Evolutionary conservation across 2,329 filamentous ascomycete species (phyloP), one percentile per base, ranked within the genome.

Genomic region (Ceratocystiopsis minuta): DNA sequence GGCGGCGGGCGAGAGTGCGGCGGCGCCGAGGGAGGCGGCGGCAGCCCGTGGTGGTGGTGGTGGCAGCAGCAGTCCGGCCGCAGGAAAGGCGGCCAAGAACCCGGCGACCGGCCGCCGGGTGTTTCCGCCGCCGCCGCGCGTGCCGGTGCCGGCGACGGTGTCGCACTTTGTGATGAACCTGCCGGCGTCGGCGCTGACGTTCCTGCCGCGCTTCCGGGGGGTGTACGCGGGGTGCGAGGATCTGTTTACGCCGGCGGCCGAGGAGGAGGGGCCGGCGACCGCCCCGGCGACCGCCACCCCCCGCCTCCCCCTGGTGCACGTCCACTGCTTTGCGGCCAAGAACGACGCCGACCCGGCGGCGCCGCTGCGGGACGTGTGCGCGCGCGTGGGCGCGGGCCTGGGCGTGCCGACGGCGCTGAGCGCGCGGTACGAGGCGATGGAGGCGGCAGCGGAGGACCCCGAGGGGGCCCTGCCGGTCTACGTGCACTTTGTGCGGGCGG

Each of bases 101-200:
- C 38, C 38, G 16, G 15, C 15, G 6, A 6, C 14, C n/a, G 6
- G 37, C 16, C 31, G 11, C 17, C 37, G 18, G 13, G 6, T 17
- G 13, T 11, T 16, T 16, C 34, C 14, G 18, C 36, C 3, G 32
- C 32, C 32, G 32, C 40, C 28, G 13, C 18, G 33, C 9, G 55
- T 75, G 24, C 62, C 66, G 12, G 66, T 86, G 37, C 88, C 88
- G 3, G 68, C 69, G 3, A 78, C 78, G 34, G 83, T 96, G 56
- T 71, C 77, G n/a, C 90, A 96, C 63, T 98, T 87, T 57, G 81
- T 96, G 50, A 95, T 98, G 84, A 98, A 98, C 60, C 78, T 98
- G 15, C 90, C 90, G 1, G 90, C 87, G 1, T 81, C 77, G 1
- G 88, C 90, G 1, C 78, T 90, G 46, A 78, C 81, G 45, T 98